A percentile compares a stretch with the other conserved stretches of the same genome.
These are phyloP conservation scores for Acarospora socialis DNA, from an alignment of 2,329 filamentous ascomycete genomes.

Conservation along the genomic window DNA sequence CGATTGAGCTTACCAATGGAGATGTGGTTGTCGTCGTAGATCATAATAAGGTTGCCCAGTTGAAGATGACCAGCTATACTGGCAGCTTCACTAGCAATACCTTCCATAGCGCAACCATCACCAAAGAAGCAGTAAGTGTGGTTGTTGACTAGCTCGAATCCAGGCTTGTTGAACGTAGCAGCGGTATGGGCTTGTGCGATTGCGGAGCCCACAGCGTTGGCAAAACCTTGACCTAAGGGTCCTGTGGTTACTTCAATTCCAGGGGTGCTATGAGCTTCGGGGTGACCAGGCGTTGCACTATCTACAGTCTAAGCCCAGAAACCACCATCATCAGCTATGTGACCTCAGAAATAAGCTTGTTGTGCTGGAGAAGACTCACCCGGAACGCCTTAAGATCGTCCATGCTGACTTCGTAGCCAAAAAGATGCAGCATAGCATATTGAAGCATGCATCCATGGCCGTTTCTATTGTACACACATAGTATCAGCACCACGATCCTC, in stretches of 20 bases:
- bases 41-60: conserved; percentile 89
- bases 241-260: conserved; percentile 97
- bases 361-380: conserved; percentile 41
- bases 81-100: conserved; percentile 82
- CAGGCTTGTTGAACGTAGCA: conserved; percentile 91
- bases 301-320: conserved; percentile 40
- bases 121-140: conserved; percentile 95
- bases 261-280: conserved; percentile 90
- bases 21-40: conserved; percentile 99
- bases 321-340: neutral
- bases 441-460: conserved; percentile 99
- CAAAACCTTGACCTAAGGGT: conserved; percentile 91
- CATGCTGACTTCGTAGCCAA: conserved; percentile 73
- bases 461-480: conserved; percentile 47
- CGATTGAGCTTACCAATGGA: conserved; percentile 45
- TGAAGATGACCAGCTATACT: conserved; percentile 91
- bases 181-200: conserved; percentile 89
- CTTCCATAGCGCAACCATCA: conserved; percentile 98
- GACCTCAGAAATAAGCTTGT: neutral
- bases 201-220: conserved; percentile 93
- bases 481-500: conserved; percentile 5
- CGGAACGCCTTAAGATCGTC: conserved; percentile 95
- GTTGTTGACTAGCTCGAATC: conserved; percentile 84
- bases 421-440: conserved; percentile 94
- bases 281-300: conserved; percentile 87